phyloP scores from a whole-genome alignment of 164 flowering plant species.

The Berberis vulgaris region DNA sequence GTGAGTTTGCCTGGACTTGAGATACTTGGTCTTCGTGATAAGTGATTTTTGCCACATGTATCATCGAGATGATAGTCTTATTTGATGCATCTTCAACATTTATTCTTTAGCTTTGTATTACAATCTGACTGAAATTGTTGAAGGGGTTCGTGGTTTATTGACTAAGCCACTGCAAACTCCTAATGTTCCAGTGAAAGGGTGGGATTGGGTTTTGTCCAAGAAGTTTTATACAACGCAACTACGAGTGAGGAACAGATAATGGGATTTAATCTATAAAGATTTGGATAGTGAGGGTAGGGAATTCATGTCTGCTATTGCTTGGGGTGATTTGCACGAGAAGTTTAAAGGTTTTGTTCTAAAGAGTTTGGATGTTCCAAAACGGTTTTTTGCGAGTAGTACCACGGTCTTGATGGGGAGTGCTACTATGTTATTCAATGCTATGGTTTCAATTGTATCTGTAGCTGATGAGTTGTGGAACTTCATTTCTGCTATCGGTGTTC shows the following conservation, averaged over 20 bases:
- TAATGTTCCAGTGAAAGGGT: slow-evolving; percentile 5
- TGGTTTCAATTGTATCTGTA: slow-evolving; percentile 14
- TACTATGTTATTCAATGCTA: slow-evolving; percentile 10
- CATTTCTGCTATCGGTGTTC: slow-evolving; percentile 15
- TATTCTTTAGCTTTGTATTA: slow-evolving; percentile 17
- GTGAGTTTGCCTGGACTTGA: no score
- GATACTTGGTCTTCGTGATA: no score
- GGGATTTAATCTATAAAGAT: slow-evolving; percentile 14
- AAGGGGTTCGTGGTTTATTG: slow-evolving; percentile 14
- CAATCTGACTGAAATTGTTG: slow-evolving; percentile 19
- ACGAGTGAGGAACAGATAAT: slow-evolving; percentile 10
- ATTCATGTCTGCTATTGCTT: slow-evolving; percentile 11
- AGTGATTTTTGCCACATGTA: no score
- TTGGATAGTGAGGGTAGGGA: slow-evolving; percentile 11
- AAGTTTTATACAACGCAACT: slow-evolving; percentile 6
- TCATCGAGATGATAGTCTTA: no score
- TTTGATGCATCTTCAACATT: background rate
- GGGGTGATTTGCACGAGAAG: slow-evolving; percentile 17
- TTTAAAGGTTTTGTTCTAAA: slow-evolving; percentile 14
- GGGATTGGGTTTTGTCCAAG: slow-evolving; percentile 7
- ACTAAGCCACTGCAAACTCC: slow-evolving; percentile 6
- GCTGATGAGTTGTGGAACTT: slow-evolving; percentile 18
- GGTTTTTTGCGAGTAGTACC: slow-evolving; percentile 11
- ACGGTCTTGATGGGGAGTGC: slow-evolving; percentile 14
- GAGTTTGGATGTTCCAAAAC: slow-evolving; percentile 18